Percentiles rank a stretch among this genome's conserved stretches.
phyloP scores from a whole-genome alignment of 2,329 filamentous ascomycete genomes.

The Pseudogymnoascus sp. region DNA sequence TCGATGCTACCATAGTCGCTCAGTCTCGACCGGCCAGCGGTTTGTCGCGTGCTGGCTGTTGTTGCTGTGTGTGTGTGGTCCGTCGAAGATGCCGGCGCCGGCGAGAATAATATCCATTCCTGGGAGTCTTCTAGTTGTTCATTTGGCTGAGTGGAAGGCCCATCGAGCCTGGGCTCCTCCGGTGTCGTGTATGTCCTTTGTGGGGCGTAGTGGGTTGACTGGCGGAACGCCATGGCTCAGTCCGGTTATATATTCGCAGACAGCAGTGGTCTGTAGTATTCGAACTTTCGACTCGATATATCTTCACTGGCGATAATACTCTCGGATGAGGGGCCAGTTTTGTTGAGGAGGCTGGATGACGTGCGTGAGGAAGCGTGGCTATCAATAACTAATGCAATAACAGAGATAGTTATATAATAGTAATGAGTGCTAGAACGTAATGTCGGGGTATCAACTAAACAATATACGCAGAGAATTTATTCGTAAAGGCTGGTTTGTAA shows the following conservation, averaged over 20 bases:
- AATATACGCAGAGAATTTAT: not conserved
- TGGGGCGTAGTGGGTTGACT: conserved; percentile 46
- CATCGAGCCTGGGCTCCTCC: conserved; percentile 31
- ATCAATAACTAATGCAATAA: not conserved
- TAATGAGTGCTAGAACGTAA: not conserved
- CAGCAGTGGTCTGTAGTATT: not conserved
- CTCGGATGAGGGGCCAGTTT: not conserved
- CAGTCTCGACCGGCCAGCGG: conserved; percentile 61
- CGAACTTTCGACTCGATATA: not conserved
- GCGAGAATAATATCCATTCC: conserved; percentile 95
- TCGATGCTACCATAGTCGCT: conserved; percentile 77
- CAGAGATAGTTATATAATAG: not conserved
- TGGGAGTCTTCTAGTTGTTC: conserved; percentile 61
- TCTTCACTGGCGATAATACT: not conserved
- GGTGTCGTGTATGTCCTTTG: conserved; percentile 40
- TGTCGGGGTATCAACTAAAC: not conserved
- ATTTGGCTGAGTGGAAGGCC: conserved; percentile 19
- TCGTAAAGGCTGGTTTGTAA: not conserved
- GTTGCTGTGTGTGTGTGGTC: conserved; percentile 55
- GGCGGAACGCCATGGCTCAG: conserved; percentile 49
- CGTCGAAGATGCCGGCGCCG: conserved; percentile 57
- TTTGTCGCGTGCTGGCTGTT: conserved; percentile 56
- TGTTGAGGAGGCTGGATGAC: not conserved
- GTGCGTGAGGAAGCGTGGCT: not conserved
- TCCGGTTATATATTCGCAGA: not conserved